Conservation (phyloP, 1,139 yeast genomes). For the Suhomyces guaymorum region DNA sequence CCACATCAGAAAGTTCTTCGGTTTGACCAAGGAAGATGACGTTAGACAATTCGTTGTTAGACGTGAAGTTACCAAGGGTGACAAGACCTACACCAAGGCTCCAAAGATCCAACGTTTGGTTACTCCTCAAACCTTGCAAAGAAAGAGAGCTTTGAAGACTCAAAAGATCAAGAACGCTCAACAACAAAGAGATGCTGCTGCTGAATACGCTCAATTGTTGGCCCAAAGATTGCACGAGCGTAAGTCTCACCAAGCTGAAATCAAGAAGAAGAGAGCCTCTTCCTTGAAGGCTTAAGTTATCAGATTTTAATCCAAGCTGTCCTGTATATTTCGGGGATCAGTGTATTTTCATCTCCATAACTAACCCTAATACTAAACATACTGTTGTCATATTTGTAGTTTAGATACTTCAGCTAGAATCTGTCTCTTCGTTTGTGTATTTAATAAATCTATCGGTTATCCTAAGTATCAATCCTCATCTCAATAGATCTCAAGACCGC, state of each 20-base stretch:
- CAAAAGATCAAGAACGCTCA: slow-evolving; percentile 96
- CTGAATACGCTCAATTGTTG: slow-evolving; percentile 98
- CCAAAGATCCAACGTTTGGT: slow-evolving; percentile 99
- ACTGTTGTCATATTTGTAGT: slow-evolving; percentile 12
- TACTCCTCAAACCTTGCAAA: slow-evolving; percentile 98
- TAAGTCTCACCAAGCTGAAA: slow-evolving; percentile 97
- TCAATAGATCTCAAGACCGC: too few species aligned
- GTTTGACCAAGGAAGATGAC: slow-evolving; percentile 96
- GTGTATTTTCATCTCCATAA: slow-evolving; percentile 6
- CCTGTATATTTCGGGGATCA: slow-evolving; percentile 5
- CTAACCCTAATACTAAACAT: slow-evolving; percentile 14
- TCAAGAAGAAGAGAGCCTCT: slow-evolving; percentile 99
- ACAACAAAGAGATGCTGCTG: slow-evolving; percentile 99
- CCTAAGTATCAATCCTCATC: too few species aligned
- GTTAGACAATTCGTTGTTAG: slow-evolving; percentile 95
- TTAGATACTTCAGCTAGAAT: slow-evolving; percentile 7
- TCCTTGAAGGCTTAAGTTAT: slow-evolving; percentile 77
- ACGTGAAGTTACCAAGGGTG: slow-evolving; percentile 98
- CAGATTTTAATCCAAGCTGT: slow-evolving; percentile 10
- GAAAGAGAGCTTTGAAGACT: slow-evolving; percentile 97
- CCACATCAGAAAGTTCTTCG: slow-evolving; percentile 99
- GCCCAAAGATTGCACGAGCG: slow-evolving; percentile 98
- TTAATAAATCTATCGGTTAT: slow-evolving; percentile 12
- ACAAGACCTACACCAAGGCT: slow-evolving; percentile 98
- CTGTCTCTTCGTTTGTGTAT: slow-evolving; percentile 12